These are phyloP conservation scores for Nicotiana attenuata DNA, from an alignment of 257 asterid species.

Conservation along the genomic window DNA sequence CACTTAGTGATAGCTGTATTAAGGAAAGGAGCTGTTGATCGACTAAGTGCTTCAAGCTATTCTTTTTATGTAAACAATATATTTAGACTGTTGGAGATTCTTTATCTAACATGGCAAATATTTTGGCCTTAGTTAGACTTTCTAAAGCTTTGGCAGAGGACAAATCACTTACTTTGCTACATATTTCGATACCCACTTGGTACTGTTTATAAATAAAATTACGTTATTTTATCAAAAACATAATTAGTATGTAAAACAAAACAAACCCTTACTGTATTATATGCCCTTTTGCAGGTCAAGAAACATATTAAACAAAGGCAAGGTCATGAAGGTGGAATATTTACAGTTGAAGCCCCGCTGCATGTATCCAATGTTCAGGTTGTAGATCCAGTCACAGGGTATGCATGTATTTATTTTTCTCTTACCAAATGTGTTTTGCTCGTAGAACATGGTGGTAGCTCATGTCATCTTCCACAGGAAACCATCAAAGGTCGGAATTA, in stretches of 20 bases:
- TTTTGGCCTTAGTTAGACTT: not conserved
- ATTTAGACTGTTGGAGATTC: not conserved
- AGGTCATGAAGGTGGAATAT: constrained; percentile 97
- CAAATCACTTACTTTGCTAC: not conserved
- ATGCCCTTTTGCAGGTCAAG: constrained; percentile 57
- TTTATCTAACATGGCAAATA: not conserved
- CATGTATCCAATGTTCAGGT: constrained; percentile 91
- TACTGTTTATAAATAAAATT: not conserved
- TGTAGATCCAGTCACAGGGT: constrained; percentile 91
- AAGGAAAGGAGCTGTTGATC: not conserved
- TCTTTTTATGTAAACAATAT: not conserved
- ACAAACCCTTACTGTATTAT: not conserved
- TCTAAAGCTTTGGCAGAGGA: not conserved
- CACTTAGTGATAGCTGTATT: not conserved
- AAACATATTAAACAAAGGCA: constrained; percentile 97
- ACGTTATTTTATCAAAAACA: not conserved
- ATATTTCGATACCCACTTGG: not conserved
- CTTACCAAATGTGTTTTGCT: not conserved
- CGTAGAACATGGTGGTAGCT: constrained; percentile 17
- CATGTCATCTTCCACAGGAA: constrained; percentile 43
- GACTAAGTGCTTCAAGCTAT: not conserved
- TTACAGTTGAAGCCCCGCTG: constrained; percentile 91
- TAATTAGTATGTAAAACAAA: not conserved
- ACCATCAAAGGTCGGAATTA: constrained; percentile 77
- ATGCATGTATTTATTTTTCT: constrained; percentile 13